phyloP scores from a whole-genome alignment of 139 green algal species.

The Diplosphaera chodatii region DNA sequence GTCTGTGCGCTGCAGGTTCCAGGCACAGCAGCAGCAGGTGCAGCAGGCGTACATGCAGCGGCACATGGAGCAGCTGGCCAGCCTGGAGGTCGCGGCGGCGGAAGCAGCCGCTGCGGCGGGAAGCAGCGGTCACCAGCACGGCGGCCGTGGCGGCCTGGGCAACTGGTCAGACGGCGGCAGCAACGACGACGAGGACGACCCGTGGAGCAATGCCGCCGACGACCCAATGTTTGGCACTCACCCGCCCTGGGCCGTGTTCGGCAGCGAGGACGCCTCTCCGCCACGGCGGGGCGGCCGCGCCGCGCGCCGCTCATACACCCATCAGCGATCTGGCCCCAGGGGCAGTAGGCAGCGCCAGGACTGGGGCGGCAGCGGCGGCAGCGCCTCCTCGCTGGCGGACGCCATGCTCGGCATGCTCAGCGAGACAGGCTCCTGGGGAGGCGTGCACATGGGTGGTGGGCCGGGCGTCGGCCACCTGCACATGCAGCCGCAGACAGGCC shows the following conservation, averaged over 20 bases:
- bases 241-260: too few species aligned
- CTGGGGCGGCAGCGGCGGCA: neutral
- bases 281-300: neutral
- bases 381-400: constrained; percentile 17
- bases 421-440: neutral
- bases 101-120: neutral
- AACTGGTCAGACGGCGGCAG: too few species aligned
- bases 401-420: constrained; percentile 19
- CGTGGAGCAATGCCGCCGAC: too few species aligned
- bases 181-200: too few species aligned
- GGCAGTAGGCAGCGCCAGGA: neutral
- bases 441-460: neutral
- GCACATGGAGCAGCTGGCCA: neutral
- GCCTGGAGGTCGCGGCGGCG: neutral
- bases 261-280: too few species aligned
- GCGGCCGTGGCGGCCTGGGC: neutral
- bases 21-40: neutral
- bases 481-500: neutral
- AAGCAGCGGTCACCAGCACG: neutral
- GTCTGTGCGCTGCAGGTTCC: too few species aligned
- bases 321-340: neutral
- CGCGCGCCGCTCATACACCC: too few species aligned
- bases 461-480: too few species aligned
- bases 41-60: neutral
- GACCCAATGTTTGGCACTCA: too few species aligned